These are phyloP conservation scores for Apiotrichum siamense DNA, from an alignment of 1,284 basidiomycete species.

Conservation along the genomic window DNA sequence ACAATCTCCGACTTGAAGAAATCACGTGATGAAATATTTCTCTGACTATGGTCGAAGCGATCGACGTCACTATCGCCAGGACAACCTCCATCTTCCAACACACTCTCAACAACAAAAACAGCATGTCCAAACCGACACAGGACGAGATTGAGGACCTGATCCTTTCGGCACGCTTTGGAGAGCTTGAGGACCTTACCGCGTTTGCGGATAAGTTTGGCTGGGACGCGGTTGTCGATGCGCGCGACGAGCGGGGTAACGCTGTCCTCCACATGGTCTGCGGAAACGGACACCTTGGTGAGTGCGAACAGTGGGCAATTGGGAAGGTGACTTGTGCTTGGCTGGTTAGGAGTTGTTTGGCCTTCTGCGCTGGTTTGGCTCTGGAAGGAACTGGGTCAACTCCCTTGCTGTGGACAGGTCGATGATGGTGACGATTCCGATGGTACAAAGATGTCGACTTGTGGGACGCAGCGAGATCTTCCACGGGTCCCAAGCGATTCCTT, in stretches of 20 bases:
- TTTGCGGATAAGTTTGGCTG: constrained; percentile 61
- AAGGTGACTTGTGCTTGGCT: neutral
- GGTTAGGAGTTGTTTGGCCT: neutral
- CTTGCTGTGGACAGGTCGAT: too few species aligned
- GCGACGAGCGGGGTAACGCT: constrained; percentile 71
- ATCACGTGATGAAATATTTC: neutral
- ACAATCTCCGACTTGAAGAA: neutral
- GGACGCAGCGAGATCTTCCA: too few species aligned
- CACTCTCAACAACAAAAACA: neutral
- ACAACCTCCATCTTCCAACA: neutral
- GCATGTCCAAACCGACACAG: constrained; percentile 21
- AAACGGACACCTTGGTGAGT: constrained; percentile 77
- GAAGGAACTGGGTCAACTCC: too few species aligned
- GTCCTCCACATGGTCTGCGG: constrained; percentile 75
- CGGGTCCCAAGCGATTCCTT: too few species aligned
- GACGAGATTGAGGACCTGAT: constrained; percentile 71
- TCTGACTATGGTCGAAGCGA: neutral
- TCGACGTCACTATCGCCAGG: neutral
- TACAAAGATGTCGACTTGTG: too few species aligned
- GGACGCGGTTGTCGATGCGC: constrained; percentile 53
- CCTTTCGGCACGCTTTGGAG: constrained; percentile 77
- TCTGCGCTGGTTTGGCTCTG: too few species aligned
- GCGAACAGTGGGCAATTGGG: too few species aligned
- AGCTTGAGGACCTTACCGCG: constrained; percentile 64
- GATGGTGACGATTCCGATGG: too few species aligned